These are phyloP conservation scores for Platanthera guangdongensis DNA, from an alignment of 106 monocot species.

Conservation along the genomic window DNA sequence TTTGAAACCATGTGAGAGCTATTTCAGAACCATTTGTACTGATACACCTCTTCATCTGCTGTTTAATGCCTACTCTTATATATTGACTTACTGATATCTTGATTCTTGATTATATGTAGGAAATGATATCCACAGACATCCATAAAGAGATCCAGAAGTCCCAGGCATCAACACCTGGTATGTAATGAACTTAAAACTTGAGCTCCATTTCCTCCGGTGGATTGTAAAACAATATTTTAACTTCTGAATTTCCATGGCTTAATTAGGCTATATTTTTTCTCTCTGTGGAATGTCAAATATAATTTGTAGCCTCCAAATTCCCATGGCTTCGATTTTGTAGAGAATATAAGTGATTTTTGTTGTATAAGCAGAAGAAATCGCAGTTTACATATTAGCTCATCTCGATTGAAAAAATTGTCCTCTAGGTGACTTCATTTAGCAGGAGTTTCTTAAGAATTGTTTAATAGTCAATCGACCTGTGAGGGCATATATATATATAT, in stretches of 20 bases:
- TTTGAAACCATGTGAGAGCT: not conserved
- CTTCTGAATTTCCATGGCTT: not conserved
- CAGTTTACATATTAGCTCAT: not conserved
- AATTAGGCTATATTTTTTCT: not conserved
- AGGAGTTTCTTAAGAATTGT: not conserved
- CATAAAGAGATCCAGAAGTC: conserved; percentile 41
- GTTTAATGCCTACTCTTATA: not conserved
- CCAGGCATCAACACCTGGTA: conserved; percentile 40
- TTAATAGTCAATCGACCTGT: not conserved
- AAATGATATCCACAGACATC: conserved; percentile 12
- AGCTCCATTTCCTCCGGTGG: not conserved
- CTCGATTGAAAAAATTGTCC: not conserved
- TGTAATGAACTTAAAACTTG: not conserved
- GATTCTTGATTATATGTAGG: conserved; percentile 22
- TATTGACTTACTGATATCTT: not conserved
- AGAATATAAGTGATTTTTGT: too few species aligned
- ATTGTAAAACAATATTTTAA: not conserved
- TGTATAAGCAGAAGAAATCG: not conserved
- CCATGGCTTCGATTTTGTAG: too few species aligned
- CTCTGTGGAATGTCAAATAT: not conserved
- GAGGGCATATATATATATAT: not conserved
- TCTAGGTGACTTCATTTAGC: not conserved
- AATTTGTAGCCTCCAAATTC: not conserved
- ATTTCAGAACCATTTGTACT: not conserved
- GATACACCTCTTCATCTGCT: not conserved